Conservation (phyloP, 108 stramenopile species). For the Skeletonema marinoi region DNA sequence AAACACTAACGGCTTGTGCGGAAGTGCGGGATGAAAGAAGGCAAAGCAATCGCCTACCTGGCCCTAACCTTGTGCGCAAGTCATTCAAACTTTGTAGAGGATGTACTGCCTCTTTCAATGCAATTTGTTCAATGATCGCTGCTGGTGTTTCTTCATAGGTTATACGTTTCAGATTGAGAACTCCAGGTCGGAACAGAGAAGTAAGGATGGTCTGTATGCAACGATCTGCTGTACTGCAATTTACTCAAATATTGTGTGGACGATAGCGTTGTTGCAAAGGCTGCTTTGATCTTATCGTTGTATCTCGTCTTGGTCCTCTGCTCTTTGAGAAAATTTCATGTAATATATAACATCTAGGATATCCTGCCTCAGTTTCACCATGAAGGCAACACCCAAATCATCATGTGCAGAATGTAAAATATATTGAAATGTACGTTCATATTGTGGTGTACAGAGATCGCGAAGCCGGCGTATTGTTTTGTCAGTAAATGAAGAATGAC, state of each 20-base stretch:
- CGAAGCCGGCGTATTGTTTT: slow-evolving; percentile 23
- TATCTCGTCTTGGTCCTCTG: slow-evolving; percentile 6
- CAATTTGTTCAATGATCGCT: slow-evolving; percentile 88
- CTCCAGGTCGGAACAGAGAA: slow-evolving; percentile 45
- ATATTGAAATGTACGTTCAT: slow-evolving; percentile 57
- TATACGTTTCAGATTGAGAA: slow-evolving; percentile 64
- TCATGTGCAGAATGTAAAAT: slow-evolving; percentile 57
- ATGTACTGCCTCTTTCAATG: slow-evolving; percentile 90
- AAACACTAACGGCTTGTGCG: slow-evolving; percentile 86
- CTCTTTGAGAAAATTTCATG: slow-evolving; percentile 13
- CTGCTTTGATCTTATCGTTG: background rate
- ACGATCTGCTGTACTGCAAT: slow-evolving; percentile 22
- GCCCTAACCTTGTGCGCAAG: slow-evolving; percentile 76
- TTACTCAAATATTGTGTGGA: slow-evolving; percentile 6
- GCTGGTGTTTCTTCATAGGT: slow-evolving; percentile 89
- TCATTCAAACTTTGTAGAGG: slow-evolving; percentile 86
- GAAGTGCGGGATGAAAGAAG: slow-evolving; percentile 90
- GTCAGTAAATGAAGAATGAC: slow-evolving; percentile 15
- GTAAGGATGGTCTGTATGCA: slow-evolving; percentile 41
- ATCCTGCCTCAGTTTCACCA: slow-evolving; percentile 67
- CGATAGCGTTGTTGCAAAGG: background rate
- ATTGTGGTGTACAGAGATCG: slow-evolving; percentile 55
- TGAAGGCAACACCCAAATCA: slow-evolving; percentile 59
- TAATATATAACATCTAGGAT: slow-evolving; percentile 39
- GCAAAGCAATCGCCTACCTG: slow-evolving; percentile 87